Evolutionary conservation across 1,284 basidiomycete genomes (phyloP), one percentile per base, ranked within the genome.

Genomic region (Ceratobasidium theobromae): DNA sequence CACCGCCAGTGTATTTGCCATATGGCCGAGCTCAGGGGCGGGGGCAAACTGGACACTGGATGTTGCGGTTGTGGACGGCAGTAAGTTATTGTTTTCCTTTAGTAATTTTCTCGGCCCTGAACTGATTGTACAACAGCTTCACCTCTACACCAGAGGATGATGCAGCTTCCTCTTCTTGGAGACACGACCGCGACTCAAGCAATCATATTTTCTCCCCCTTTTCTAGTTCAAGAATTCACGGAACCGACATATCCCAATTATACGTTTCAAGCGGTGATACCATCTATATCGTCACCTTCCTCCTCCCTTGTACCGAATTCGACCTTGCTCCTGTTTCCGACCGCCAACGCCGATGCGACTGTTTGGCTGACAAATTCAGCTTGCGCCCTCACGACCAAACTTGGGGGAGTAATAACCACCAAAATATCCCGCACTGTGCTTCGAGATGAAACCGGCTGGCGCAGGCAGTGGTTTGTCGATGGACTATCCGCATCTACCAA

Each of bases 221-320:
- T 88, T 54, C 75, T 78, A 18, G 71, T 74, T 3, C 70, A 72
- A 12, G 71, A 60, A 30, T 45, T 74, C 1, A 58, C 70, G 0
- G 73, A 79, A 54, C 88, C 88, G 0, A 76, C 76, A 11, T 95
- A 84, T 72, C 92, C 92, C 6, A 93, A 93, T 72, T 95, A 92
- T 74, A 89, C 88, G 0, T 81, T 95, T 0, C 86, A 88, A 1
- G 70, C 78, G 0, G 84, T 86, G 0, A 84, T 86, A 70, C 72
- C 82, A 12, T 76, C 82, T 0, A 71, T 79, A n/a, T 81, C 84
- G 0, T 54, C 76, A 0, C 73, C 74, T 0, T 72, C 80, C 0
- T 72, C 77, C 2, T 70, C 74, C 0, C 58, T 70, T 4, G 68
- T 78, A 0, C 78, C 79, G 1, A 84, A 87, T 71, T 79, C 81